Conservation (phyloP, 305 asterid species). For the Solanum chacoense region DNA sequence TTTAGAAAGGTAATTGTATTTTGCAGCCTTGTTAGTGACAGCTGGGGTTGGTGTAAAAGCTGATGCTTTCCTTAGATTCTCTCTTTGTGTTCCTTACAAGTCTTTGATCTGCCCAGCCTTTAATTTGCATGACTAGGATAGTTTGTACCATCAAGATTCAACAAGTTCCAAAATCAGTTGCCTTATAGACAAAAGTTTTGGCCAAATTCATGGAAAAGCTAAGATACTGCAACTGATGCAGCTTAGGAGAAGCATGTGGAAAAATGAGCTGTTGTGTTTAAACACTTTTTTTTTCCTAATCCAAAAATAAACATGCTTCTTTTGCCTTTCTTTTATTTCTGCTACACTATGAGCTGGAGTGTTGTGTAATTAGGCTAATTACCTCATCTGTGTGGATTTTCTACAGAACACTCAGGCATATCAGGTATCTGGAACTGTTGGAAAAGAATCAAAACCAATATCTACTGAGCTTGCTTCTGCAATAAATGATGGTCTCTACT, state of each 20-base stretch:
- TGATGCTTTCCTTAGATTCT: background rate
- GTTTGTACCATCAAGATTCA: background rate
- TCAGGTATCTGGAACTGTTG: conserved; percentile 22
- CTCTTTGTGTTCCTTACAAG: background rate
- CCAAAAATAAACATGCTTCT: background rate
- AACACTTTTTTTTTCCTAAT: background rate
- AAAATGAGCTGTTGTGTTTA: background rate
- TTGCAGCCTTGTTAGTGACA: background rate
- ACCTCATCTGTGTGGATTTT: background rate
- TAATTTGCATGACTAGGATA: background rate
- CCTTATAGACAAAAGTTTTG: background rate
- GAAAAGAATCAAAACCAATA: conserved; percentile 40
- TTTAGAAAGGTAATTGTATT: background rate
- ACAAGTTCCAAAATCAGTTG: background rate
- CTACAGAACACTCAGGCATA: conserved; percentile 40
- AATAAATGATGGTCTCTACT: conserved; percentile 79
- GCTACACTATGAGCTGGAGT: background rate
- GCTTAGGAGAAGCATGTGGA: background rate
- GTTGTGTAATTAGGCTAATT: background rate
- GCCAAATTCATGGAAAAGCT: background rate
- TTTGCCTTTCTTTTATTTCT: background rate
- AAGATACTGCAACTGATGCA: background rate
- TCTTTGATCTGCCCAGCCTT: background rate
- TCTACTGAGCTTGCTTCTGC: conserved; percentile 73
- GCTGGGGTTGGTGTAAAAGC: background rate